Evolutionary conservation across 2,329 filamentous ascomycete species (phyloP).

Genomic region (Epichloe uncinata): DNA sequence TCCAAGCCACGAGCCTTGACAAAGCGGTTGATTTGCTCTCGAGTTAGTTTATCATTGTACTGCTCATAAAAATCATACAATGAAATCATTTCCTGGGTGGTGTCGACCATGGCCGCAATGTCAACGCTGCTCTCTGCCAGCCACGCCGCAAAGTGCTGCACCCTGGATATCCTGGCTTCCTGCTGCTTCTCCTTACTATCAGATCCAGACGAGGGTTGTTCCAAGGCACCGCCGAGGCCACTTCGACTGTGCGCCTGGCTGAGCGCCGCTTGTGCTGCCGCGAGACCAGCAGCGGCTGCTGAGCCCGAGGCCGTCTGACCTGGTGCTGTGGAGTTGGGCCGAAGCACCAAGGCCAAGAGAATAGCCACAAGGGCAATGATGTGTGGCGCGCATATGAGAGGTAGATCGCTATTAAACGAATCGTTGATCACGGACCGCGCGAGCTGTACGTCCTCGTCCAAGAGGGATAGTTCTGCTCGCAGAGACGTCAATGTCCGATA

Average conservation of each 20-base stretch:
- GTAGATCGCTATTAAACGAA: constrained; percentile 84
- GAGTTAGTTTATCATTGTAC: constrained; percentile 45
- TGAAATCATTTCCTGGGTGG: constrained; percentile 81
- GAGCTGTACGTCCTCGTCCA: constrained; percentile 64
- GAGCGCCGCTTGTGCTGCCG: constrained; percentile 36
- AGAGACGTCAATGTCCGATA: constrained; percentile 69
- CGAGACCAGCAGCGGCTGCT: constrained; percentile 29
- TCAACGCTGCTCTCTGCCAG: constrained; percentile 77
- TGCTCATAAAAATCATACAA: constrained; percentile 62
- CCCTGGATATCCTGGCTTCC: constrained; percentile 47
- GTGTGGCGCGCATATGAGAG: constrained; percentile 74
- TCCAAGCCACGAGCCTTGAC: constrained; percentile 45
- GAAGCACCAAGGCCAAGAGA: constrained; percentile 69
- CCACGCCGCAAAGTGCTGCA: constrained; percentile 59
- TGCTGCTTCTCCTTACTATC: constrained; percentile 34
- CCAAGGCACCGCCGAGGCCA: constrained; percentile 9
- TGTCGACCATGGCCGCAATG: constrained; percentile 74
- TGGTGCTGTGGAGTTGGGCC: constrained; percentile 33
- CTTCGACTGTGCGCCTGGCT: constrained; percentile 29
- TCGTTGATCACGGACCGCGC: constrained; percentile 83
- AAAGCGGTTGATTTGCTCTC: constrained; percentile 45
- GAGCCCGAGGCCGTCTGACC: constrained; percentile 17
- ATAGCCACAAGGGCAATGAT: constrained; percentile 78
- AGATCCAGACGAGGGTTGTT: constrained; percentile 7
- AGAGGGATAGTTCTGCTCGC: constrained; percentile 54